Percentiles rank a stretch among this genome's conserved stretches.
Conservation (phyloP, 768 basidiomycete genomes). For the Postia placenta region DNA sequence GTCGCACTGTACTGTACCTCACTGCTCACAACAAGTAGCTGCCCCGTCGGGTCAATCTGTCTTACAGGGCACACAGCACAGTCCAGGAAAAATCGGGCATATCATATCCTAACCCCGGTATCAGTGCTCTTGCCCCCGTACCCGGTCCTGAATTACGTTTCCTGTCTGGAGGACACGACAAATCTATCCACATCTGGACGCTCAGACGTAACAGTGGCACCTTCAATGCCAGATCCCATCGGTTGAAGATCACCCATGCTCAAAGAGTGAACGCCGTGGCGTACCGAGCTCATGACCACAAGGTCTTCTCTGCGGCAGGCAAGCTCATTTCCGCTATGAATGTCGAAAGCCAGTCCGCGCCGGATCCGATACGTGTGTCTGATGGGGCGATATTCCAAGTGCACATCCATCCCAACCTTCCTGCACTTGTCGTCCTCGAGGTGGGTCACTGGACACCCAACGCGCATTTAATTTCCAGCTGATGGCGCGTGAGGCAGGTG, state of each 20-base stretch:
- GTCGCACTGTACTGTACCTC: not conserved
- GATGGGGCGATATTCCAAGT: conserved; percentile 36
- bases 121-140: conserved; percentile 38
- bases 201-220: conserved; percentile 13
- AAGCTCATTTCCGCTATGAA: conserved; percentile 30
- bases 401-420: conserved; percentile 37
- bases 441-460: conserved; percentile 25
- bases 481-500: conserved; percentile 27
- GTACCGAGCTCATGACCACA: conserved; percentile 27
- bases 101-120: conserved; percentile 23
- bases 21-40: conserved; percentile 7
- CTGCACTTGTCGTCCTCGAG: conserved; percentile 40
- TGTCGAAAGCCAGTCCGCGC: conserved; percentile 29
- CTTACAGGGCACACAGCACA: conserved; percentile 15
- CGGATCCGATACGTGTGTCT: conserved; percentile 27
- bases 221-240: conserved; percentile 19
- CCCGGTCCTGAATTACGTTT: conserved; percentile 27
- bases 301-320: conserved; percentile 32
- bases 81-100: conserved; percentile 22
- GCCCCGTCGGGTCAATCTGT: conserved; percentile 17
- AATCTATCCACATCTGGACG: conserved; percentile 36
- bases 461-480: conserved; percentile 1
- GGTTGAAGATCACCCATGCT: conserved; percentile 25
- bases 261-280: conserved; percentile 33
- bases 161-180: conserved; percentile 45